These are phyloP conservation scores for Colletotrichum phormii DNA, from an alignment of 2,329 filamentous ascomycete species.

Conservation along the genomic window DNA sequence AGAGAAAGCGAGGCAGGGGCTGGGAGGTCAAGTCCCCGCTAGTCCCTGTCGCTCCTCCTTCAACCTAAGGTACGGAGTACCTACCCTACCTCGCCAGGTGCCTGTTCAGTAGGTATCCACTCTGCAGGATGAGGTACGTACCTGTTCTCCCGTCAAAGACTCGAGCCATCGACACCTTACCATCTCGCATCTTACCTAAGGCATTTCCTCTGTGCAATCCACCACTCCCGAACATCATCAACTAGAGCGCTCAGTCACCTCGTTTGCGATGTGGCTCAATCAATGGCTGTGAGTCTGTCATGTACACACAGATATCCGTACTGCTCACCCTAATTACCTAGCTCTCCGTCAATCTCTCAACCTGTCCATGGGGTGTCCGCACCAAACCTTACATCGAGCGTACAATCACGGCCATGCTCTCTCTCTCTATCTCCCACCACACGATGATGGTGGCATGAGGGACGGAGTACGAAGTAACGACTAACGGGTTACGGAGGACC, in stretches of 20 bases:
- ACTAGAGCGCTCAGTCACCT: neutral
- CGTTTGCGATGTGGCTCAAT: neutral
- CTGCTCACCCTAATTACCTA: neutral
- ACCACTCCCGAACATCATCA: neutral
- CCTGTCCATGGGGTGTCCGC: constrained; percentile 2
- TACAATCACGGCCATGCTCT: neutral
- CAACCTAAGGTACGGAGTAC: too few species aligned
- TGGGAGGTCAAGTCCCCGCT: constrained; percentile 13
- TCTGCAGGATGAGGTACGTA: constrained; percentile 14
- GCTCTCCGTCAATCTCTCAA: neutral
- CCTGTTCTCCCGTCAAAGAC: neutral
- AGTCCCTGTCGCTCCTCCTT: neutral
- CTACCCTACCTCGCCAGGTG: too few species aligned
- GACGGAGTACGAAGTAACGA: too few species aligned
- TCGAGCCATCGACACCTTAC: too few species aligned
- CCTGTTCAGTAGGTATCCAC: neutral
- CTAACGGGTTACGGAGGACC: neutral
- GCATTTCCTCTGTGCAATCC: neutral
- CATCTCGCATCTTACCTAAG: neutral
- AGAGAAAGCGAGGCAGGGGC: constrained; percentile 14
- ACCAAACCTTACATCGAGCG: neutral
- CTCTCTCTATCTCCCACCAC: neutral
- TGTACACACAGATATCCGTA: too few species aligned
- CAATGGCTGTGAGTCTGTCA: neutral
- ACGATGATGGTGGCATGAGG: constrained; percentile 11